phyloP scores from a whole-genome alignment of 306 rosid genomes.

The Biancaea sappan region DNA sequence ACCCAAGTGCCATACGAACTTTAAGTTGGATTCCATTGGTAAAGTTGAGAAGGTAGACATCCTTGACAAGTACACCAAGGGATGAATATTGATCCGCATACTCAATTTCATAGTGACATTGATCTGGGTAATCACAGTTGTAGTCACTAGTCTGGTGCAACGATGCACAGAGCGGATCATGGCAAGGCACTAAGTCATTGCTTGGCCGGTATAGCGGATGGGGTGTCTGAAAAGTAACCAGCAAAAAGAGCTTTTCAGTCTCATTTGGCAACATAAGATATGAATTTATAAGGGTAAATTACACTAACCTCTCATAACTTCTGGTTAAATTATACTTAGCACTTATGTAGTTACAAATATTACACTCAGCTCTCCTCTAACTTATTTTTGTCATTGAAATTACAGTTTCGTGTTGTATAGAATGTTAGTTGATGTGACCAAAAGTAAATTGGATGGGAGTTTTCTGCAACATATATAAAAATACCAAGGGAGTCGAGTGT shows the following conservation, averaged over 20 bases:
- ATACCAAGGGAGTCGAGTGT: no score
- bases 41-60: constrained; percentile 65
- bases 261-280: background rate
- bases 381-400: no score
- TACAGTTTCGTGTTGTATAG: no score
- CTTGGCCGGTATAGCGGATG: constrained; percentile 83
- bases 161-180: constrained; percentile 67
- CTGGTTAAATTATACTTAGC: no score
- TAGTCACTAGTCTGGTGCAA: constrained; percentile 49
- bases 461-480: no score
- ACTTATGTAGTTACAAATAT: no score
- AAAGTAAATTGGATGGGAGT: no score
- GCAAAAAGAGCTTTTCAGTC: background rate
- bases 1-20: constrained; percentile 85
- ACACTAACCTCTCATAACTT: no score
- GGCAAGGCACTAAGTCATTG: constrained; percentile 70
- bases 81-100: constrained; percentile 91
- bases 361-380: no score
- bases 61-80: constrained; percentile 85
- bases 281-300: no score
- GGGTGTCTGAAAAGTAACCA: constrained; percentile 64
- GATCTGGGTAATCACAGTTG: constrained; percentile 62
- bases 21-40: constrained; percentile 62
- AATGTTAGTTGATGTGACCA: no score
- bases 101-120: constrained; percentile 85